Conservation (phyloP, 2,329 filamentous ascomycete species). For the Trichoderma asperellum region DNA sequence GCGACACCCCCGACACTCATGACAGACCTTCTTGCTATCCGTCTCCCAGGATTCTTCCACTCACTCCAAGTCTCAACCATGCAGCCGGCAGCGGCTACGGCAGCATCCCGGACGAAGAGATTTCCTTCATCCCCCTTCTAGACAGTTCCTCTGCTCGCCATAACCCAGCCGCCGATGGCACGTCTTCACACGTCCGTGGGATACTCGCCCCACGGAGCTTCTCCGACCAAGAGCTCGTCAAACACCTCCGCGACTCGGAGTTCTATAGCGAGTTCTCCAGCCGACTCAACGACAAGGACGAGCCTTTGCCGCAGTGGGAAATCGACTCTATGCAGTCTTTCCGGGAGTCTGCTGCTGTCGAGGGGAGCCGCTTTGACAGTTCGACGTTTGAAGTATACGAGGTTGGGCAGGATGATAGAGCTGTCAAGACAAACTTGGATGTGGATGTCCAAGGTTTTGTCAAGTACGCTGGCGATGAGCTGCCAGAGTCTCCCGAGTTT, state of each 20-base stretch:
- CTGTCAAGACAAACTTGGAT: slow-evolving; percentile 40
- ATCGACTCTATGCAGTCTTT: slow-evolving; percentile 41
- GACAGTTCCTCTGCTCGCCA: slow-evolving; percentile 27
- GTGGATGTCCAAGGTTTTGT: slow-evolving; percentile 35
- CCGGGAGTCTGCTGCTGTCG: slow-evolving; percentile 42
- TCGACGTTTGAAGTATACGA: slow-evolving; percentile 63
- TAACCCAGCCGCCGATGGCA: slow-evolving; percentile 30
- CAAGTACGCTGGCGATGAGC: slow-evolving; percentile 36
- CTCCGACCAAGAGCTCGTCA: slow-evolving; percentile 49
- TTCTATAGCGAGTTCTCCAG: slow-evolving; percentile 47
- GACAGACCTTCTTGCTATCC: slow-evolving; percentile 35
- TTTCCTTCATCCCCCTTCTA: slow-evolving; percentile 41
- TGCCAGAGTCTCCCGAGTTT: slow-evolving; percentile 36
- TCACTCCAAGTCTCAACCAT: slow-evolving; percentile 34
- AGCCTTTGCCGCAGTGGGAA: slow-evolving; percentile 43
- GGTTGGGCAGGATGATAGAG: slow-evolving; percentile 51
- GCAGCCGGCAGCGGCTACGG: slow-evolving; percentile 30
- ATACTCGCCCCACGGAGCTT: slow-evolving; percentile 39
- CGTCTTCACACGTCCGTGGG: slow-evolving; percentile 29
- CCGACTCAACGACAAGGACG: slow-evolving; percentile 43
- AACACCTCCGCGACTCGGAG: slow-evolving; percentile 46
- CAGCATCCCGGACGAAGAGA: slow-evolving; percentile 38
- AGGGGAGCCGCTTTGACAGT: slow-evolving; percentile 48
- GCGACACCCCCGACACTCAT: slow-evolving; percentile 40
- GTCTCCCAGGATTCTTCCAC: slow-evolving; percentile 33